Percentiles rank a stretch among this genome's conserved stretches.
phyloP scores from a whole-genome alignment of 306 rosid species.

The Rosa lucieae region DNA sequence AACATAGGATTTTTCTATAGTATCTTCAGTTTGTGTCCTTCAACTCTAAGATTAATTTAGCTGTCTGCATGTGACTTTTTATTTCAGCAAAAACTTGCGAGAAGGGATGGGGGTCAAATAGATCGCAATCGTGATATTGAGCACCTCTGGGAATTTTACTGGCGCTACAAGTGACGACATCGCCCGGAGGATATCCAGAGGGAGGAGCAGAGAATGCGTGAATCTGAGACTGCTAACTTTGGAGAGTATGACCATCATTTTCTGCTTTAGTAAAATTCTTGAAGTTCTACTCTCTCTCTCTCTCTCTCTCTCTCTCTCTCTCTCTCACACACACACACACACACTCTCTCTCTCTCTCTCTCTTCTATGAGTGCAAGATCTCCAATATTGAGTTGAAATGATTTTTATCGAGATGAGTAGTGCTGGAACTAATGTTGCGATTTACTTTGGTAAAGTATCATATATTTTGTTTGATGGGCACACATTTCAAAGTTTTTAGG shows the following conservation, averaged over 20 bases:
- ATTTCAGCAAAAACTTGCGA: conserved; percentile 81
- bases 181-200: conserved; percentile 78
- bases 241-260: conserved; percentile 65
- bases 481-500: neutral
- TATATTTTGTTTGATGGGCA: neutral
- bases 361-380: conserved; percentile 16
- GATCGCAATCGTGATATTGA: conserved; percentile 85
- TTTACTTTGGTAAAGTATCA: conserved; percentile 7
- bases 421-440: conserved; percentile 9
- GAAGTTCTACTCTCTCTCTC: no score
- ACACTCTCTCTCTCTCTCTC: neutral
- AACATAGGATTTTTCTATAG: neutral
- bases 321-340: no score
- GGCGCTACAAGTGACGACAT: conserved; percentile 62
- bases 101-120: conserved; percentile 70
- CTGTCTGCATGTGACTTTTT: conserved; percentile 26
- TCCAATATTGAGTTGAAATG: neutral
- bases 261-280: neutral
- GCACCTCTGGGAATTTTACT: conserved; percentile 82
- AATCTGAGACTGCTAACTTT: conserved; percentile 76
- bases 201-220: conserved; percentile 74
- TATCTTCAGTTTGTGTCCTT: neutral
- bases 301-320: no score
- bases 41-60: neutral
- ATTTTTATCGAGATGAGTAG: neutral